Evolutionary conservation across 495 filamentous ascomycete species (phyloP), one percentile per base, ranked within the genome.

Genomic region (Venustampulla echinocandica): DNA sequence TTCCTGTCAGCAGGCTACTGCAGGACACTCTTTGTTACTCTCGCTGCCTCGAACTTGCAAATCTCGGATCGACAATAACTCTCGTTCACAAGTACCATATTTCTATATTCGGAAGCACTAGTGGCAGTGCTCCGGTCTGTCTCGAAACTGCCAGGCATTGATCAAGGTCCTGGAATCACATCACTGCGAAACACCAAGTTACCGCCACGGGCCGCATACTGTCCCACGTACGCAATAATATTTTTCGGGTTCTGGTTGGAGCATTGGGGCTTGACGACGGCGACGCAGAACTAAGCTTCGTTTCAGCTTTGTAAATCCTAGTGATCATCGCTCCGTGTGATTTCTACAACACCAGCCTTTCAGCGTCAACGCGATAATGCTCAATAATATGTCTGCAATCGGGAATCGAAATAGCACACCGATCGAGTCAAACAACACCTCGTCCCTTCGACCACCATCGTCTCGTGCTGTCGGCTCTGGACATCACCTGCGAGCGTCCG

Each of bases 391-490:
- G 73, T 81, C 79, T 54, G 74, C 75, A 55, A 82, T 81, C 64
- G 86, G 86, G 55, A 96, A 98, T 68, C 85, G 92, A 59, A 96
- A 97, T 67, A 95, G 90, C 75, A 98, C 90, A 37, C 92, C 92
- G 23, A 51, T 58, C 42, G 93, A 96, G 67, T 86, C 86, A 27
- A 74, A 66, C 59, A 79, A 76, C 52, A 77, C 84, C 53, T 93
- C 92, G 30, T 84, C 84, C 37, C 80, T 96, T 57, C 86, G 90
- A 45, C 92, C 92, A n/a, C 87, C 88, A 10, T 81, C 85, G 3
- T 84, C 87, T 53, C 84, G 87, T 34, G 80, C 83, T 23, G 75
- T 90, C 49, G 84, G 79, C 41, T 71, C 83, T 41, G 83, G 84
- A 40, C 90, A 95, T 64, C 82, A 87, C 62, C 77, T 97, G 45